Percentiles rank a stretch among this genome's conserved stretches.
phyloP scores from a whole-genome alignment of 2,329 filamentous ascomycete genomes.

The Aspergillus quadricinctus region DNA sequence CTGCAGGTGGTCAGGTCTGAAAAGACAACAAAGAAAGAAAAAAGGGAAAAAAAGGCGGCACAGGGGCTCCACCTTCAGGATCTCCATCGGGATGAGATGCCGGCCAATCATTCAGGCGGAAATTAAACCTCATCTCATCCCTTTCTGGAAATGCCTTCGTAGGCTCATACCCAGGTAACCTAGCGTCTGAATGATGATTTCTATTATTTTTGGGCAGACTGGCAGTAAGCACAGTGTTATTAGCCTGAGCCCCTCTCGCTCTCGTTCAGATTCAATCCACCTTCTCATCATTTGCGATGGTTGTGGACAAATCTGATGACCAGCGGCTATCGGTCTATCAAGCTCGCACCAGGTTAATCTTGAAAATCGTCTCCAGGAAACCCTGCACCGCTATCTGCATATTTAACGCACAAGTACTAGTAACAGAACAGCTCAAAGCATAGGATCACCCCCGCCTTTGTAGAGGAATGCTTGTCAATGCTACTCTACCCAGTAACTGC shows the following conservation, averaged over 20 bases:
- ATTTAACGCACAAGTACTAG: background rate
- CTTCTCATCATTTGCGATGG: background rate
- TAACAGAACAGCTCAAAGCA: background rate
- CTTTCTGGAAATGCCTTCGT: constrained; percentile 5
- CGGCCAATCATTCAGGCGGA: constrained; percentile 19
- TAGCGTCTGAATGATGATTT: background rate
- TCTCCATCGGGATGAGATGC: constrained; percentile 16
- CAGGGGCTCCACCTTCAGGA: background rate
- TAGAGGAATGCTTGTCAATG: background rate
- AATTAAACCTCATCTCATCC: constrained; percentile 12
- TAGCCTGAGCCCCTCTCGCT: too few species aligned
- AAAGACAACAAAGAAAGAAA: too few species aligned
- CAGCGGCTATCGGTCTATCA: background rate
- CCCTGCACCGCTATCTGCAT: background rate
- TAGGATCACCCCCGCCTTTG: background rate
- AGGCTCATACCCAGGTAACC: background rate
- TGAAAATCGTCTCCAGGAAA: background rate
- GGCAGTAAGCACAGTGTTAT: too few species aligned
- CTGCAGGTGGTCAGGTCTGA: too few species aligned
- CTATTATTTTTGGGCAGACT: background rate
- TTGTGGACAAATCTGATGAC: background rate
- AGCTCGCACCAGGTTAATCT: background rate
- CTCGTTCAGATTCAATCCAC: background rate
- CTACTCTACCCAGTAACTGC: background rate
- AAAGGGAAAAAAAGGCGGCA: too few species aligned